These are phyloP conservation scores for Neurospora crassa DNA, from an alignment of 2,329 filamentous ascomycete species.

Conservation along the genomic window DNA sequence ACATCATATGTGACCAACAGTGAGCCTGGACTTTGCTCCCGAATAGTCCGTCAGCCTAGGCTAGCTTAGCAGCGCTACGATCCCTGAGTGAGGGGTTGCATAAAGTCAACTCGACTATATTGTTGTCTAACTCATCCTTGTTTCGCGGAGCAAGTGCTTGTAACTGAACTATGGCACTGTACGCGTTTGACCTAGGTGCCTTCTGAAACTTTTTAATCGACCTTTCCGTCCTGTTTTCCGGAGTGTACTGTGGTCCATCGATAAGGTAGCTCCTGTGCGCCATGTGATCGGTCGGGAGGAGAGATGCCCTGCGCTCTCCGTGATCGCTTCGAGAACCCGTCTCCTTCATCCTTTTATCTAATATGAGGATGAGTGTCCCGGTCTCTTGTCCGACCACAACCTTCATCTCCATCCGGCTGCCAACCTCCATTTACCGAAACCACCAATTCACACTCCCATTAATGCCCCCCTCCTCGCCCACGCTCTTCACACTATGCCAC, in stretches of 20 bases:
- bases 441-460: constrained; percentile 61
- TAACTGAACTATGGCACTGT: neutral
- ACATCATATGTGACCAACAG: neutral
- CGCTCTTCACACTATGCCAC: constrained; percentile 76
- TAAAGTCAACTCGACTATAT: neutral
- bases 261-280: neutral
- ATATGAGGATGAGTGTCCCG: neutral
- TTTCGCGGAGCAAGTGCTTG: neutral
- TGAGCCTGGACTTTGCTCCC: neutral
- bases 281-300: neutral
- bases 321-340: neutral
- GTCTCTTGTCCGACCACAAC: neutral
- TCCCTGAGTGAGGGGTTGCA: neutral
- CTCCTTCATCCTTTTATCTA: neutral
- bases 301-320: neutral
- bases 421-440: constrained; percentile 45
- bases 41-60: neutral
- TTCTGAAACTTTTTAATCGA: neutral
- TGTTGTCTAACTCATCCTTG: neutral
- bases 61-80: neutral
- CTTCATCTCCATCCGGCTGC: neutral
- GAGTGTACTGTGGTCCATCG: neutral
- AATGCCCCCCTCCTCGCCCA: constrained; percentile 31
- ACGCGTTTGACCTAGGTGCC: neutral
- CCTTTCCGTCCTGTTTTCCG: neutral